Evolutionary conservation across 441 rosid genomes (phyloP), one percentile per base, ranked within the genome.

Genomic region (Euphorbia corollata): DNA sequence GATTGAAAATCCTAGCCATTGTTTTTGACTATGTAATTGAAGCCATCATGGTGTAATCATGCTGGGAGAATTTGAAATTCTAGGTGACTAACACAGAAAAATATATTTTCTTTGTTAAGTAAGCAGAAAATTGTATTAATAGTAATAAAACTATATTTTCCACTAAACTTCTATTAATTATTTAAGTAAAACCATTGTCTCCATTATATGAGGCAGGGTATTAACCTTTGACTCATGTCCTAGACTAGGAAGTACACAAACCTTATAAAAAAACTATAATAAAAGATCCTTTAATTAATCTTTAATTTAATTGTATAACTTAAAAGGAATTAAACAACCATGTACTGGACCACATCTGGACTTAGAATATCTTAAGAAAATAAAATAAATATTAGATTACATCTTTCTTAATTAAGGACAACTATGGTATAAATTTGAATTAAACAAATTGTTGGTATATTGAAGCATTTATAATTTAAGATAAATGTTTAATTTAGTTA

Each of bases 1-100:
- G 22, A 70, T 61, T 47, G 56, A 27, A 56, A 34, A 62, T 41
- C 39, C 32, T 62, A 73, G 68, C 80, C 74, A 59, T 70, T 58
- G 74, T 77, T 77, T 77, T 70, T 73, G 74, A 77, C 80, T 32
- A 50, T 0, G 18, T n/a, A 22, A 15, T 64, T 20, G 36, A 47
- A 47, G 65, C 65, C 68, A 72, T 72, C 71, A 45, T 39, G 22
- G 24, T 24, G 56, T 27, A 24, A 63, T 51, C 41, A 4, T 15
- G n/a, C 15, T 18, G 22, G 3, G 66, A 64, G 48, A 60, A 63
- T 53, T 68, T 47, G 60, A 67, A 56, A 38, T 53, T n/a, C 48
- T 58, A 32, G 22, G n/a, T 19, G 51, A 59, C 19, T 59, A 27
- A 70, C 11, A 5, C 30, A 3, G 4, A 19, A 54, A 54, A 18